These are phyloP conservation scores for Phaeotremella skinneri DNA, from an alignment of 768 basidiomycete genomes.

Conservation along the genomic window DNA sequence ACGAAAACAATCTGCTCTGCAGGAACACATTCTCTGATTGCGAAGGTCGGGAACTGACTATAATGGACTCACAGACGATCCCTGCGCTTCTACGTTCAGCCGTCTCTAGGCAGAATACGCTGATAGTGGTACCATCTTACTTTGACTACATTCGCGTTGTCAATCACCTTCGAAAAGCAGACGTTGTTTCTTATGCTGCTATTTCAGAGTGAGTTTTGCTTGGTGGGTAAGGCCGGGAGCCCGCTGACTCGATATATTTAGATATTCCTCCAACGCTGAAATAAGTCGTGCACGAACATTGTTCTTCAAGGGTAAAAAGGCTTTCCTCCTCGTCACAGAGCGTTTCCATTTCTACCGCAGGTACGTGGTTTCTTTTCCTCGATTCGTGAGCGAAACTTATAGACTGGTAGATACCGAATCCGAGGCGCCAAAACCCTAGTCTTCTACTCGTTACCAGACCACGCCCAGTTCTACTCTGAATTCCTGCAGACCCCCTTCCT, in stretches of 20 bases:
- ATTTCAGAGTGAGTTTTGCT: conserved; percentile 74
- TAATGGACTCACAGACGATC: conserved; percentile 74
- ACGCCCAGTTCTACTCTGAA: conserved; percentile 89
- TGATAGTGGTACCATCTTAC: conserved; percentile 87
- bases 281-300: conserved; percentile 89
- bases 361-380: conserved; percentile 51
- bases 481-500: conserved; percentile 81
- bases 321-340: conserved; percentile 87
- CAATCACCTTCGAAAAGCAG: conserved; percentile 74
- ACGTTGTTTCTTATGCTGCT: conserved; percentile 69
- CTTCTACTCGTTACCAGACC: conserved; percentile 89
- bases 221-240: neutral
- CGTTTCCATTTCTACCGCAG: conserved; percentile 98
- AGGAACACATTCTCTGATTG: neutral
- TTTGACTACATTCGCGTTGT: conserved; percentile 93
- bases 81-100: conserved; percentile 85
- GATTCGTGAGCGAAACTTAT: neutral
- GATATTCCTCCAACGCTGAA: conserved; percentile 89
- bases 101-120: conserved; percentile 82
- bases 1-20: neutral
- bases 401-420: conserved; percentile 71
- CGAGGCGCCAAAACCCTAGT: conserved; percentile 87
- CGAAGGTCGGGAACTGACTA: neutral
- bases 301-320: conserved; percentile 82
- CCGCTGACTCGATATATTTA: neutral